phyloP scores from a whole-genome alignment of 169 alveolate genomes.

The Theileria parva region DNA sequence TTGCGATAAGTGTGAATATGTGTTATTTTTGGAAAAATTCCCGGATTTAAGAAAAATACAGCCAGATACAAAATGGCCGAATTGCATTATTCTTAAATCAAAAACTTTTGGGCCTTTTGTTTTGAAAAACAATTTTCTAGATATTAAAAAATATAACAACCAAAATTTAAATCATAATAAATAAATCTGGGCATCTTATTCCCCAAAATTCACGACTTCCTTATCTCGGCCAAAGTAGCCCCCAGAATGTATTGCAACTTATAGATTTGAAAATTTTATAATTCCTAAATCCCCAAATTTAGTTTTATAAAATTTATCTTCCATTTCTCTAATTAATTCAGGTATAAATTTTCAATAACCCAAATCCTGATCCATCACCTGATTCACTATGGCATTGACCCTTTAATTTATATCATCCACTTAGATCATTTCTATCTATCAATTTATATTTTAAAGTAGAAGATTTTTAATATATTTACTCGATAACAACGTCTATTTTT shows the following conservation, averaged over 20 bases:
- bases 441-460: too few relatives aligned
- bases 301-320: neutral
- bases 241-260: neutral
- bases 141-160: neutral
- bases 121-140: neutral
- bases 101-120: neutral
- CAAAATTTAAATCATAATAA: neutral
- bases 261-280: neutral
- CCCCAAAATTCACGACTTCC: neutral
- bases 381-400: neutral
- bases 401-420: neutral
- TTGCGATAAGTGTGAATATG: constrained; percentile 4
- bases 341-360: neutral
- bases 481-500: neutral
- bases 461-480: neutral
- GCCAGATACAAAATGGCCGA: neutral
- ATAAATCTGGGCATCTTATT: neutral
- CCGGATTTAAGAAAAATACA: neutral
- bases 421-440: neutral
- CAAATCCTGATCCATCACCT: neutral
- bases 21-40: neutral
- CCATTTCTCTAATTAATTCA: neutral
- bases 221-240: neutral
- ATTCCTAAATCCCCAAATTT: neutral
- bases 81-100: neutral